These are phyloP conservation scores for Mycena filopes DNA, from an alignment of 768 basidiomycete genomes.

Conservation along the genomic window DNA sequence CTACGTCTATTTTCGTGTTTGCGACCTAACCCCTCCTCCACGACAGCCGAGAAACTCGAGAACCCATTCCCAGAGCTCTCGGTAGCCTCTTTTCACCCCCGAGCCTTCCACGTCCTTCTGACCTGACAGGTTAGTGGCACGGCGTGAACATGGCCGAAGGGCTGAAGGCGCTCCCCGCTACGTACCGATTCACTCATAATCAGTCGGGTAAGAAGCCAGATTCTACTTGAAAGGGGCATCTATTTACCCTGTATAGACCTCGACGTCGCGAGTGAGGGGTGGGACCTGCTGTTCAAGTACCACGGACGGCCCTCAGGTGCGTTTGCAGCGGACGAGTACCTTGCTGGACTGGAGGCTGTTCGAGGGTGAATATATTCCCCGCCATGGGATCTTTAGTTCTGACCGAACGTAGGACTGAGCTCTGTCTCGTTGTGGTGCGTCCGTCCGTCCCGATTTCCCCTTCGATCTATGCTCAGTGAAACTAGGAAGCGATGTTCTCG, in stretches of 20 bases:
- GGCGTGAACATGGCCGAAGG: slow-evolving; percentile 70
- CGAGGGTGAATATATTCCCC: slow-evolving; percentile 52
- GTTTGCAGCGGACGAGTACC: slow-evolving; percentile 66
- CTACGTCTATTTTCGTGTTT: neutral
- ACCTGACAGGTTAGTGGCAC: slow-evolving; percentile 55
- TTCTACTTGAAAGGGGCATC: neutral
- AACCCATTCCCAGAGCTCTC: slow-evolving; percentile 59
- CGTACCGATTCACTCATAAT: slow-evolving; percentile 66
- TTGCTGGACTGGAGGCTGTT: slow-evolving; percentile 62
- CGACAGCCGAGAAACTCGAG: slow-evolving; percentile 41
- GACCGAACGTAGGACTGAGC: slow-evolving; percentile 54
- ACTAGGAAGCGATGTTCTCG: slow-evolving; percentile 71
- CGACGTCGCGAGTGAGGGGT: slow-evolving; percentile 59
- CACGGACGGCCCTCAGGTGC: slow-evolving; percentile 68
- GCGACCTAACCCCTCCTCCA: neutral
- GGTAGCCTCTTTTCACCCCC: slow-evolving; percentile 38
- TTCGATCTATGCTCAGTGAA: neutral
- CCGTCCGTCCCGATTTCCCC: neutral
- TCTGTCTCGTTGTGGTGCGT: slow-evolving; percentile 66
- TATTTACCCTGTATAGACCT: slow-evolving; percentile 49
- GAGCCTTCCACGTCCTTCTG: neutral
- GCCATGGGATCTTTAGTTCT: too few relatives aligned
- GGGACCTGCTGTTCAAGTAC: slow-evolving; percentile 68
- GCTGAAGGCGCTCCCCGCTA: slow-evolving; percentile 63
- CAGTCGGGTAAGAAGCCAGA: slow-evolving; percentile 61